Evolutionary conservation across 306 rosid genomes (phyloP), one percentile per base, ranked within the genome.

Genomic region (Corylus avellana): DNA sequence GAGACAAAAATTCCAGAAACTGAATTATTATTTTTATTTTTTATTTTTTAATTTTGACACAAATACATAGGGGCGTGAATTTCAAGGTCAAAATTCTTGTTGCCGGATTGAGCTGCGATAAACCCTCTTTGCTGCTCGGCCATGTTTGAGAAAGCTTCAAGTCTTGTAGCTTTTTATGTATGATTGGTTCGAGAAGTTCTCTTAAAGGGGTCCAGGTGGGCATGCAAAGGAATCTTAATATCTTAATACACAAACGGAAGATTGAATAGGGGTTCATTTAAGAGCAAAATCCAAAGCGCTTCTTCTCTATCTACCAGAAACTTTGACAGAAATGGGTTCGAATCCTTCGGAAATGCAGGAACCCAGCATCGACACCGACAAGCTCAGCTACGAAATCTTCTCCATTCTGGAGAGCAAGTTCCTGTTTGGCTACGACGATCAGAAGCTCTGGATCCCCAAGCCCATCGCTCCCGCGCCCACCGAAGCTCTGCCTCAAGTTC

Each of bases 301-400:
- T 74, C 35, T 74, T 4, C 20, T 7, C 0, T 59, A n/a, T 17
- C 35, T 32, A 32, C 35, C 10, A 5, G 20, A 22, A 3, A 29
- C 27, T 29, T 54, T 5, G 61, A 37, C 14, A 27, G 39, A 17
- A 17, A 91, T 91, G 97, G 88, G 78, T 78, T 86, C 84, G 13
- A 85, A 88, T 57, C 84, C 35, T 12, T 12, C 85, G 72, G 99
- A 91, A 86, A 91, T 91, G 94, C 92, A 96, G 53, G 99, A 96
- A 76, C 99, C 99, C 1, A 96, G 99, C 76, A 91, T 96, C 81
- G 98, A 96, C 59, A 93, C 97, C 3, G 99, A 96, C 88, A 96
- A 96, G 88, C 91, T 96, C 2, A 96, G 98, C 83, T 96, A 96
- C 75, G 99, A 96, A 84, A 96, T 96, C 74, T 96, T 96, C 85